These are phyloP conservation scores for Cercospora nicotianae DNA, from an alignment of 2,329 filamentous ascomycete genomes.

Conservation along the genomic window DNA sequence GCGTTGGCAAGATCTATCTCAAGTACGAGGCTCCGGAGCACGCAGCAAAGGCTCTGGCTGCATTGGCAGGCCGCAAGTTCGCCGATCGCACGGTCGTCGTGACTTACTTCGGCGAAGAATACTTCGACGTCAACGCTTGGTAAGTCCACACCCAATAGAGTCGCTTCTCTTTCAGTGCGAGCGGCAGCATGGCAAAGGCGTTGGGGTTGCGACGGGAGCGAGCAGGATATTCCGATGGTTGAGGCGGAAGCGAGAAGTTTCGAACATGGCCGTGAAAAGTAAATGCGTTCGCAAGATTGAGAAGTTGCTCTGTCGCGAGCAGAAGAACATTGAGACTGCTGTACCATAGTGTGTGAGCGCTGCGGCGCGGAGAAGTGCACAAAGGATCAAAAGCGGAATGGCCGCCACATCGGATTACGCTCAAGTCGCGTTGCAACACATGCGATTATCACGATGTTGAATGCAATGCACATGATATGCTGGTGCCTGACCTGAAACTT, in stretches of 20 bases:
- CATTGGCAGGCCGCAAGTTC: constrained; percentile 94
- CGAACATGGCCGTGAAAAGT: background rate
- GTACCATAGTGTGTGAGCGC: constrained; percentile 9
- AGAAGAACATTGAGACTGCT: background rate
- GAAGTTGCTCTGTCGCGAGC: background rate
- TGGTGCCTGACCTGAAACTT: constrained; percentile 6
- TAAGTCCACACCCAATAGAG: constrained; percentile 45
- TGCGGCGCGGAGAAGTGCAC: constrained; percentile 5
- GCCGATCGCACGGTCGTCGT: constrained; percentile 93
- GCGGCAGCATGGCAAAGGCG: constrained; percentile 1
- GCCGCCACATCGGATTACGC: background rate
- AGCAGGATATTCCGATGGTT: background rate
- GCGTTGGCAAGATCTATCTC: constrained; percentile 96
- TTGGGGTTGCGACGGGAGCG: background rate
- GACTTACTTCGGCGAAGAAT: constrained; percentile 97
- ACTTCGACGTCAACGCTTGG: constrained; percentile 90
- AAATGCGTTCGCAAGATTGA: background rate
- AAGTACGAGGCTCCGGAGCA: constrained; percentile 80
- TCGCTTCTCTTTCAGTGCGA: background rate
- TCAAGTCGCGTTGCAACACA: background rate
- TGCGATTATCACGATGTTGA: background rate
- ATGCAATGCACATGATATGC: background rate
- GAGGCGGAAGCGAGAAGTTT: background rate
- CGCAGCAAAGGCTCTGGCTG: constrained; percentile 79
- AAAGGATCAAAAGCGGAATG: constrained; percentile 4